Conservation (phyloP, 2,329 filamentous ascomycete species). For the Arthrinium puccinioides region DNA sequence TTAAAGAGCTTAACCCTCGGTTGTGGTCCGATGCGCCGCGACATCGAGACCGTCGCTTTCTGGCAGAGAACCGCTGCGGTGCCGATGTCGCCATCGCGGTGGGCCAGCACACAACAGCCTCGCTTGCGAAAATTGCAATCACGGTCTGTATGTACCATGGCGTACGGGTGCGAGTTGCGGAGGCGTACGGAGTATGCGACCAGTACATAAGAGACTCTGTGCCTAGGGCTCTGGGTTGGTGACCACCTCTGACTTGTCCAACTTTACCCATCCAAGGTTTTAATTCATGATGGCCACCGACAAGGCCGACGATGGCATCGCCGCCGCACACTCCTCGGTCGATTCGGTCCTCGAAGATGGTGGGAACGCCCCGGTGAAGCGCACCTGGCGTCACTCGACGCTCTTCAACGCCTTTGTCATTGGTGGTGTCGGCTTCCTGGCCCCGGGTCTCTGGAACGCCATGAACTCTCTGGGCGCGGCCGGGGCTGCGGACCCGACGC, state of each 20-base stretch:
- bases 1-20: too few species aligned
- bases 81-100: conserved; percentile 1
- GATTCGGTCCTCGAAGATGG: not conserved
- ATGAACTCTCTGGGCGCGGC: conserved; percentile 47
- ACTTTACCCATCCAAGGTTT: not conserved
- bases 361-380: conserved; percentile 5
- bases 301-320: not conserved
- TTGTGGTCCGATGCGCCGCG: too few species aligned
- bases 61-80: too few species aligned
- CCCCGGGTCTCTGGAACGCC: conserved; percentile 46
- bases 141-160: not conserved
- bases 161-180: too few species aligned
- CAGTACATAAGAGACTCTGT: not conserved
- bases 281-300: not conserved
- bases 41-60: too few species aligned
- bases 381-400: conserved; percentile 40
- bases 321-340: not conserved
- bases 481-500: conserved; percentile 41
- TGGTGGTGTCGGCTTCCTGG: conserved; percentile 43
- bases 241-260: not conserved
- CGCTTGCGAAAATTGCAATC: not conserved
- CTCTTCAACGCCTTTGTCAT: conserved; percentile 48
- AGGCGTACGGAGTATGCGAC: not conserved
- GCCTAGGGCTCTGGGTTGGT: not conserved
- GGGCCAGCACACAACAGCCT: conserved; percentile 1